These are phyloP conservation scores for Postia placenta DNA, from an alignment of 768 basidiomycete species.

Conservation along the genomic window DNA sequence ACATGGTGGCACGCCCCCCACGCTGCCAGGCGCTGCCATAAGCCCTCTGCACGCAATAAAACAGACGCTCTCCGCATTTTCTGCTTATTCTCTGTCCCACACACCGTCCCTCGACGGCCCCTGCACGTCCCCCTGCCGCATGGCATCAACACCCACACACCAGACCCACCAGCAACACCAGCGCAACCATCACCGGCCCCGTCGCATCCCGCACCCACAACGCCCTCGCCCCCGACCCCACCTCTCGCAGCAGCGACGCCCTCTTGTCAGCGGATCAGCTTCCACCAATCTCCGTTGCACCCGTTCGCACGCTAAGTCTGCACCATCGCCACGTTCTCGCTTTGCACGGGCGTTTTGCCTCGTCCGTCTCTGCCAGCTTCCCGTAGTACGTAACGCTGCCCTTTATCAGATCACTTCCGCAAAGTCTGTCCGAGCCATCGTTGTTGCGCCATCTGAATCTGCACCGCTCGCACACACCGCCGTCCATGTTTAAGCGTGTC, in stretches of 20 bases:
- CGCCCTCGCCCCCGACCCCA: neutral
- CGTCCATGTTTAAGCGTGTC: neutral
- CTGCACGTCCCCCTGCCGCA: no score
- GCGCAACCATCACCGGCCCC: neutral
- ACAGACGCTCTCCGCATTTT: conserved; percentile 5
- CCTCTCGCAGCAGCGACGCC: neutral
- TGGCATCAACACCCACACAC: neutral
- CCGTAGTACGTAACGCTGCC: conserved; percentile 6
- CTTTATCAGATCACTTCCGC: conserved; percentile 3
- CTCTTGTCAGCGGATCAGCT: conserved; percentile 13
- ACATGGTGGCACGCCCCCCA: conserved; percentile 26
- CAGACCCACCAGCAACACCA: neutral
- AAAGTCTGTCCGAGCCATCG: neutral
- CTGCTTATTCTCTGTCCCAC: conserved; percentile 4
- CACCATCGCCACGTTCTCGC: conserved; percentile 13
- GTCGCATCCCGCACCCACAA: neutral
- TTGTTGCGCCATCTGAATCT: neutral
- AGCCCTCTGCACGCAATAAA: neutral
- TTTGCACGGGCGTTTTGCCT: conserved; percentile 1
- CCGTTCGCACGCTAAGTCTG: conserved; percentile 12
- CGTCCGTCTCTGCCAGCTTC: conserved; percentile 1
- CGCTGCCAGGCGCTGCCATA: conserved; percentile 14
- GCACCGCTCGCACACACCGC: no score
- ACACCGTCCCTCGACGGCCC: no score
- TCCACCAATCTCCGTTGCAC: conserved; percentile 14